phyloP scores from a whole-genome alignment of 1,284 basidiomycete species.

The Ustilago trichophora region DNA sequence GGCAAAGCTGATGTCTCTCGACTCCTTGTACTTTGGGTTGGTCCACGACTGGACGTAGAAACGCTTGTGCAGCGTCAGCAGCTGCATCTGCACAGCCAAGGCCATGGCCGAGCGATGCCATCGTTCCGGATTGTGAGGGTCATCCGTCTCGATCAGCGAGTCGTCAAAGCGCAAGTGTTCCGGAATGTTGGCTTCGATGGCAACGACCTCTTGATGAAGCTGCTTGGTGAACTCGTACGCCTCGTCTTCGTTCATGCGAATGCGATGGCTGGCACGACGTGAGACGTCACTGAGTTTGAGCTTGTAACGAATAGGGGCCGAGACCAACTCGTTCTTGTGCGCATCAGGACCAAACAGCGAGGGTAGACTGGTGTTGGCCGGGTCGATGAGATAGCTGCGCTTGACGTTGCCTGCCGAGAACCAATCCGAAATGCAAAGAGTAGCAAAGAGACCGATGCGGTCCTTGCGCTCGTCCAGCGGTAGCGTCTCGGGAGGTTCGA shows the following conservation, averaged over 20 bases:
- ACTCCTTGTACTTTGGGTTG: slow-evolving; percentile 48
- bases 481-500: slow-evolving; percentile 47
- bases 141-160: slow-evolving; percentile 39
- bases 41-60: slow-evolving; percentile 62
- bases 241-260: slow-evolving; percentile 45
- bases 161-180: slow-evolving; percentile 43
- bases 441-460: slow-evolving; percentile 49
- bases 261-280: slow-evolving; percentile 40
- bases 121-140: slow-evolving; percentile 20
- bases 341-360: slow-evolving; percentile 45
- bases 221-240: slow-evolving; percentile 50
- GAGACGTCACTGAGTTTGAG: slow-evolving; percentile 46
- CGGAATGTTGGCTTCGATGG: slow-evolving; percentile 38
- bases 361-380: slow-evolving; percentile 39
- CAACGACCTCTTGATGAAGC: slow-evolving; percentile 51
- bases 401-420: slow-evolving; percentile 45
- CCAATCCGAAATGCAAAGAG: slow-evolving; percentile 49
- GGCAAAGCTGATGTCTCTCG: slow-evolving; percentile 55
- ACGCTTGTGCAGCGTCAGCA: slow-evolving; percentile 50
- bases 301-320: slow-evolving; percentile 35
- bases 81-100: slow-evolving; percentile 28
- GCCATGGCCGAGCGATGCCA: slow-evolving; percentile 38
- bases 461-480: slow-evolving; percentile 43
- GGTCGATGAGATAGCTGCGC: slow-evolving; percentile 44
- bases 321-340: slow-evolving; percentile 31